Percentiles rank a stretch among this genome's conserved stretches.
phyloP scores from a whole-genome alignment of 768 basidiomycete genomes.

The Tricholoma flavovirens region DNA sequence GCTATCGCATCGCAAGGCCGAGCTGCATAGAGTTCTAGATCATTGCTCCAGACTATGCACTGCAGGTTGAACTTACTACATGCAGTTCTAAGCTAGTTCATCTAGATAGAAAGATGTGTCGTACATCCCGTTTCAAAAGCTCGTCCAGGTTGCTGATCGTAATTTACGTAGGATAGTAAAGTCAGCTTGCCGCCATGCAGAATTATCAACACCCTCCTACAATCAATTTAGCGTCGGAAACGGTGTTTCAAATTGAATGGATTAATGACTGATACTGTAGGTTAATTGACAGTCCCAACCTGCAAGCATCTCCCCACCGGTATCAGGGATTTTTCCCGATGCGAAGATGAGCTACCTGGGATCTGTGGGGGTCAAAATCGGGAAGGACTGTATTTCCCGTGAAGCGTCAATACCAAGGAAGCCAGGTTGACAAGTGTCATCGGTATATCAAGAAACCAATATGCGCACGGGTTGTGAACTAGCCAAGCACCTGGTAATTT shows the following conservation, averaged over 20 bases:
- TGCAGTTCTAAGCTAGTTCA: too few species aligned
- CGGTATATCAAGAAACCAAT: conserved; percentile 19
- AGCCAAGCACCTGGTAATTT: conserved; percentile 11
- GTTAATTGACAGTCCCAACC: background rate
- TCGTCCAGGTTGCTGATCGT: too few species aligned
- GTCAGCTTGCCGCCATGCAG: too few species aligned
- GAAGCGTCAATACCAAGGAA: conserved; percentile 12
- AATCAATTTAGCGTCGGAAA: too few species aligned
- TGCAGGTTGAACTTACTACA: too few species aligned
- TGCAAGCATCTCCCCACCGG: background rate
- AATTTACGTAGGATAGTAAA: too few species aligned
- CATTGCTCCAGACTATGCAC: too few species aligned
- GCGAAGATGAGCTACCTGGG: conserved; percentile 1
- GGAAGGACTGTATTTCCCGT: background rate
- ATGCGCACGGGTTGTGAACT: conserved; percentile 9
- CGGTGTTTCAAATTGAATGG: background rate
- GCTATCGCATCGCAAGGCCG: too few species aligned
- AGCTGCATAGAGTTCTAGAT: too few species aligned
- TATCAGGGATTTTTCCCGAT: background rate
- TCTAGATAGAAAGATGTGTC: too few species aligned
- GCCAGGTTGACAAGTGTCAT: conserved; percentile 18
- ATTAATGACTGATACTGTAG: background rate
- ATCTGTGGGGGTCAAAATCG: background rate
- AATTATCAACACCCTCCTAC: too few species aligned
- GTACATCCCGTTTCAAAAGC: too few species aligned